Base-by-base conservation (phyloP, 1,284 basidiomycete species). In the Xerocomus nothofagi region DNA sequence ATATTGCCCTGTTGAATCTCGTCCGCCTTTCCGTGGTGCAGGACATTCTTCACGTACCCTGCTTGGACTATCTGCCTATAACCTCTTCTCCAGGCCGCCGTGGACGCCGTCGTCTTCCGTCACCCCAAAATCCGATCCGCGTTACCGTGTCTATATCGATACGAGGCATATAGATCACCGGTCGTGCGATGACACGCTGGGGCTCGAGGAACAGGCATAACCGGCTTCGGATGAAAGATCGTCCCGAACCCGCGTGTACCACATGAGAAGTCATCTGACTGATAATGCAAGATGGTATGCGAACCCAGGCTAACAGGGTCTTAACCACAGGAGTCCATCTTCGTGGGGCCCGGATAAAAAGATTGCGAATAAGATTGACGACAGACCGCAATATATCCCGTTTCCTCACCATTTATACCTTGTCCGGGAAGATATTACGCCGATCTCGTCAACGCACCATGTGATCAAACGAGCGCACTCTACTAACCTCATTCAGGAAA, bases 281-380 rank as follows among this genome's bases (percentile, higher is more conserved):
- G 15, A 64, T 96, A 86, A 68, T 96, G 84, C 60, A 98, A 88
- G 39, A 93, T 73, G 1, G 88, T 77, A 68, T 93, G 88, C 0
- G 90, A 88, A 26, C 88, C 88, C 46, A 98, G 73, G 11, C n/a
- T n/a, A 93, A 94, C 49, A 98, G 74, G 10, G 94, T 98, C 1
- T 92, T 88, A 0, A 98, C 94, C 6, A 89, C 84, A 0, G 93
- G 90, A 88, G 86, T 0, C 95, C 94, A 65, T 98, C 95, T 71
- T 97, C 86, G 62, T 97, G 95, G 1, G 93, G 92, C 91, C 93
- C 66, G 47, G 39, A 37, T 47, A 36, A 40, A 39, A 42, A 38
- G 18, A 36, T 27, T 46, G 39, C 33, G 30, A 34, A 52, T 51
- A 20, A 49, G n/a, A n/a, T n/a, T n/a, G n/a, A n/a, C n/a, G n/a